Conservation (phyloP, 2,329 filamentous ascomycete species). For the Teratosphaeriaceae sp. region DNA sequence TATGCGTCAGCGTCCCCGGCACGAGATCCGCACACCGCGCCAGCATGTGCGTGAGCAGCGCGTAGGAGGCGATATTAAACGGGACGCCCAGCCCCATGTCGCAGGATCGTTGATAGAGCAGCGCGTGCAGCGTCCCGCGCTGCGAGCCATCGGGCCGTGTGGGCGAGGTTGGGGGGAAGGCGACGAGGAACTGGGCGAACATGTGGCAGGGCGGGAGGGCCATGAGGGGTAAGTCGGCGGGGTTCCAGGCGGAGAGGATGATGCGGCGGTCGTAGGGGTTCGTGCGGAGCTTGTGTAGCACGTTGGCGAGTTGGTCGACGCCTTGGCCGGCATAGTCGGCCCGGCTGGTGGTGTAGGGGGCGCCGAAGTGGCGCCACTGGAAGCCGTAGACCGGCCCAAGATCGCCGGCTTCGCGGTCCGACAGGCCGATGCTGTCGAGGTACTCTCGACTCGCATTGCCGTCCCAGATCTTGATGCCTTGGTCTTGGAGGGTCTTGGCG, state of each 20-base stretch:
- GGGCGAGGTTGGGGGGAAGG: constrained; percentile 49
- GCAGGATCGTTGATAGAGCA: constrained; percentile 88
- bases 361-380: constrained; percentile 98
- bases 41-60: constrained; percentile 89
- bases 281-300: constrained; percentile 77
- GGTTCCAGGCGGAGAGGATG: constrained; percentile 92
- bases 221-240: constrained; percentile 77
- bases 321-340: constrained; percentile 83
- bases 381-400: constrained; percentile 96
- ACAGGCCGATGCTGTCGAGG: constrained; percentile 77
- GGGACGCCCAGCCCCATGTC: constrained; percentile 97
- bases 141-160: constrained; percentile 25
- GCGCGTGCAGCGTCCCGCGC: constrained; percentile 72
- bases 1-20: constrained; percentile 83
- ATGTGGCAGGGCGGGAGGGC: constrained; percentile 92
- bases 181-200: constrained; percentile 95
- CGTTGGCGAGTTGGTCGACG: constrained; percentile 85
- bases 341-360: constrained; percentile 71
- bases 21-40: constrained; percentile 78
- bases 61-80: constrained; percentile 96
- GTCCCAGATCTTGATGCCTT: constrained; percentile 96
- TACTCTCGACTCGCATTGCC: constrained; percentile 89
- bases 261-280: constrained; percentile 87
- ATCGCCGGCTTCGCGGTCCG: constrained; percentile 77
- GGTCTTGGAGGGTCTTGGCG: constrained; percentile 65